Evolutionary conservation across 257 asterid species (phyloP), one percentile per base, ranked within the genome.

Genomic region (Plectranthus barbatus): DNA sequence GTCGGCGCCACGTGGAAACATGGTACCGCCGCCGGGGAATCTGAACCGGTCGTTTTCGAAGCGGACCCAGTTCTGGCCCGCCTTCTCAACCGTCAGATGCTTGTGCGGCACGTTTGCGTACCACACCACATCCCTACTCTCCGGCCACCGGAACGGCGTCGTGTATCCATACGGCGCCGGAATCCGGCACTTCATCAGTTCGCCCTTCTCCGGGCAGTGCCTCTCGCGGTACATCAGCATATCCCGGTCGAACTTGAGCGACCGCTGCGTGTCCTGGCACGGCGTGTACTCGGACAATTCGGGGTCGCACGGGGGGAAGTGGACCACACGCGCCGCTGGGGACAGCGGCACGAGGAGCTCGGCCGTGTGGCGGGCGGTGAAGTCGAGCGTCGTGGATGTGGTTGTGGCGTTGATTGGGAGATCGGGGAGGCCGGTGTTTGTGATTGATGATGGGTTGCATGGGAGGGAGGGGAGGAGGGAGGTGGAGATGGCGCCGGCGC

Each of bases 21-120:
- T 92, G 53, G 98, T 89, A 7, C 98, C 96, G 9, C 98, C 98
- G 37, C 98, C 97, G 19, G 98, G 98, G 62, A 92, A 92, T 1
- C 63, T 80, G 72, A 92, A 86, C 84, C 93, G 86, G 64, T 92
- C 97, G 0, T 83, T 90, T 4, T 84, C 71, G 60, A 81, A 86
- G 70, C 94, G 84, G 75, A 92, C 95, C 98, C 98, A 92, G 14
- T 92, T 92, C 95, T 92, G 98, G 0, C 84, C 83, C 9, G 94
- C 96, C 62, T 92, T 92, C 80, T 92, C 98, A 17, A 92, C 95
- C 65, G 95, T 92, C 60, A 92, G 74, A 24, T 92, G 95, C 82
- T 92, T 92, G 63, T 92, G 98, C 17, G 98, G 98, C 67, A 92
- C 96, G 69, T 92, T 92, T 1, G 94, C 98, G 44, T 80, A 88